A percentile compares a stretch with the other conserved stretches of the same genome.
phyloP scores from a whole-genome alignment of 31 red algal species.

The Porphyra umbilicalis region DNA sequence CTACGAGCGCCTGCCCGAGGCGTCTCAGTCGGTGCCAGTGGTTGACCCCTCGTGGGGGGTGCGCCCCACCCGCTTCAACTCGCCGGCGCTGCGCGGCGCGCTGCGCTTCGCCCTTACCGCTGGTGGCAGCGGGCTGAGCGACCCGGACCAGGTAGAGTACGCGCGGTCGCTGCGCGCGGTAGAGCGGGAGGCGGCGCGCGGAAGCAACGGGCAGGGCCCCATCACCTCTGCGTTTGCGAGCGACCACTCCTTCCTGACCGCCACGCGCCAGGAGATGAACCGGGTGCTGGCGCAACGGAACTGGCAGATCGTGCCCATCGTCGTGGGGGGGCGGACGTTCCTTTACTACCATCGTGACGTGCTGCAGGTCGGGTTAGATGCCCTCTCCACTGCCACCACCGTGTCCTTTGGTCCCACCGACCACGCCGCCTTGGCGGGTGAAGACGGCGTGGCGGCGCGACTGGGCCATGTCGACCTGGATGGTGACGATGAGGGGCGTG shows the following conservation, averaged over 20 bases:
- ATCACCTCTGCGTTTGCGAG: background rate
- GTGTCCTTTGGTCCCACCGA: too few species aligned
- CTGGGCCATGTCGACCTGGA: too few species aligned
- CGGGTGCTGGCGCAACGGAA: background rate
- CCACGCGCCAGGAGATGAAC: background rate
- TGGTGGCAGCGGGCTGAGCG: background rate
- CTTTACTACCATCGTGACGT: background rate
- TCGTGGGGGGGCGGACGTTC: background rate
- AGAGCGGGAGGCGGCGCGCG: too few species aligned
- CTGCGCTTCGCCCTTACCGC: background rate
- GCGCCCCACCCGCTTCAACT: too few species aligned
- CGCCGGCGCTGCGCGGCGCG: too few species aligned
- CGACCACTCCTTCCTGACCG: background rate
- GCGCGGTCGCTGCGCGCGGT: too few species aligned
- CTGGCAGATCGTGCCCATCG: background rate
- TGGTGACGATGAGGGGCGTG: too few species aligned
- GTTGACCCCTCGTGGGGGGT: too few species aligned
- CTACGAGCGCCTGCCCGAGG: background rate
- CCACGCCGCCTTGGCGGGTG: too few species aligned
- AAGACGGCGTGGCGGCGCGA: too few species aligned
- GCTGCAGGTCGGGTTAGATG: background rate
- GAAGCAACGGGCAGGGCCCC: too few species aligned
- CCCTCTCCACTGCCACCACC: too few species aligned
- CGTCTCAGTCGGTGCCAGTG: background rate
- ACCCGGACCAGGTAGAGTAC: background rate